phyloP scores from a whole-genome alignment of 2,329 filamentous ascomycete genomes.

The Echinosphaeria canescens region DNA sequence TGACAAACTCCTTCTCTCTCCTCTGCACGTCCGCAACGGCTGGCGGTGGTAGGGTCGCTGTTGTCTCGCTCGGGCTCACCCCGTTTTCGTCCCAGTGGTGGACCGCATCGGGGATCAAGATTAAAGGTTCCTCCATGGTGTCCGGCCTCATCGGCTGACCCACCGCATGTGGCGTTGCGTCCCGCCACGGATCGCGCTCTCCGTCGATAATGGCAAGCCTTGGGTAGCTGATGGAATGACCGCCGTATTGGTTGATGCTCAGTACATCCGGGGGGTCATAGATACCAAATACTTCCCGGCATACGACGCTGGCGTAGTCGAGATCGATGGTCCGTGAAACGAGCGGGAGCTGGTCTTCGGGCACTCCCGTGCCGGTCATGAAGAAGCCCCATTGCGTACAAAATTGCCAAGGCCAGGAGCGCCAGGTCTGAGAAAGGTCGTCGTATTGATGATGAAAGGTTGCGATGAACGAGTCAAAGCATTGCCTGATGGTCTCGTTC shows the following conservation, averaged over 20 bases:
- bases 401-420: constrained; percentile 28
- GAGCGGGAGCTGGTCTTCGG: constrained; percentile 38
- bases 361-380: constrained; percentile 49
- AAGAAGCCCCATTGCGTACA: constrained; percentile 58
- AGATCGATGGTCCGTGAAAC: constrained; percentile 50
- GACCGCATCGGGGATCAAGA: constrained; percentile 53
- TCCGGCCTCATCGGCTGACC: constrained; percentile 31
- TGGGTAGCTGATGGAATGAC: constrained; percentile 48
- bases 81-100: constrained; percentile 70
- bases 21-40: constrained; percentile 36
- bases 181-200: constrained; percentile 60
- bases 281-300: constrained; percentile 49
- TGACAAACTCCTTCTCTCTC: constrained; percentile 36
- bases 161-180: constrained; percentile 49
- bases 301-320: constrained; percentile 38
- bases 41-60: constrained; percentile 29
- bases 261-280: constrained; percentile 36
- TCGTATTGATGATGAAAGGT: constrained; percentile 13
- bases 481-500: constrained; percentile 12
- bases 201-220: constrained; percentile 63
- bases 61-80: constrained; percentile 39
- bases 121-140: constrained; percentile 43
- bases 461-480: constrained; percentile 13
- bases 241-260: constrained; percentile 57
- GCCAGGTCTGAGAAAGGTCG: constrained; percentile 16